Base-by-base conservation (phyloP, 768 basidiomycete genomes). In the Russula emetica region DNA sequence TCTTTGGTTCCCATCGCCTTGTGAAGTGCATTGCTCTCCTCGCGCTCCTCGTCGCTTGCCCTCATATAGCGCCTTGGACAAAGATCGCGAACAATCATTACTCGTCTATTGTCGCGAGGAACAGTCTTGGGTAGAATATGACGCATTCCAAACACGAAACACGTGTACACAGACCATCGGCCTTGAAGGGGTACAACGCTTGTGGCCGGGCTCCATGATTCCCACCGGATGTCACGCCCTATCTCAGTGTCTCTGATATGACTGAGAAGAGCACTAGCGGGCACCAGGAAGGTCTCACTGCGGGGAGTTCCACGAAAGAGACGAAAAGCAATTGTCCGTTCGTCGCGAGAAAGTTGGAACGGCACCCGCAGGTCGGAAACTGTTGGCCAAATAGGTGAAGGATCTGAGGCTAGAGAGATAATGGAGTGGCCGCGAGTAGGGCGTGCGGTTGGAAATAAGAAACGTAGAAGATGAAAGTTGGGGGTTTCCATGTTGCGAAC, bases 301-400 rank as follows among this genome's bases (percentile, higher is more conserved):
- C 2, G 20, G 22, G 32, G 6, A 24, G 0, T 3, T 14, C 18
- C 20, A 11, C 16, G 30, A 50, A n/a, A 1, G 28, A 22, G 1
- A 26, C 2, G 22, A 44, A 63, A 32, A 3, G 44, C 59, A 55
- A 68, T 40, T 24, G 56, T 40, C 14, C 51, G 61, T 18, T 69
- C 61, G n/a, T 64, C 42, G 14, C 55, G 7, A 22, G 62, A 44
- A 22, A 44, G 55, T 42, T 56, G 55, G 53, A 69, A 69, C 11
- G 68, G 76, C 76, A 82, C 53, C 34, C 53, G 55, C 64, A 61
- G 24, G 20, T 38, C 14, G 22, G 49, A 30, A 30, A 24, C 42
- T 18, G 63, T 22, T 36, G 24, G 52, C 65, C 65, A 63, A 30
- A 22, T 22, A 10, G 63, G 42, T 22, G 60, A 60, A 16, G 66